phyloP scores from a whole-genome alignment of 2,329 filamentous ascomycete genomes.

The Cladophialophora carrionii region DNA sequence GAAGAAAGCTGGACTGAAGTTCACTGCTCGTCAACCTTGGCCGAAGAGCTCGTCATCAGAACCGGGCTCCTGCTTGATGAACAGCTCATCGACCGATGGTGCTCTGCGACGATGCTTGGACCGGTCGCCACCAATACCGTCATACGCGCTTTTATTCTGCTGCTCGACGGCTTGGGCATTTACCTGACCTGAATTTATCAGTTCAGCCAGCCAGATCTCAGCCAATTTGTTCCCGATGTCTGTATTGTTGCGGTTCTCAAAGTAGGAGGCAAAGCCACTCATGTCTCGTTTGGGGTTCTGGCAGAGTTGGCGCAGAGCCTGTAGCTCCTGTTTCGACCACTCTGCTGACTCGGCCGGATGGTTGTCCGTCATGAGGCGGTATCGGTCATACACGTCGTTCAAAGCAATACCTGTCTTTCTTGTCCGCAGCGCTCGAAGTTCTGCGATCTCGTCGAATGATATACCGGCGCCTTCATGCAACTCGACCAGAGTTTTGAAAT shows the following conservation, averaged over 20 bases:
- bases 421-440: conserved; percentile 25
- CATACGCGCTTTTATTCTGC: not conserved
- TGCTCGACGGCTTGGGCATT: not conserved
- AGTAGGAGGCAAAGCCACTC: conserved; percentile 12
- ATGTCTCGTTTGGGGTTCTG: conserved; percentile 24
- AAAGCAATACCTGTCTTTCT: conserved; percentile 25
- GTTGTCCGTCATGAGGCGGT: conserved; percentile 21
- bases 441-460: conserved; percentile 36
- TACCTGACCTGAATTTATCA: conserved; percentile 3
- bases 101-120: not conserved
- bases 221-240: conserved; percentile 36
- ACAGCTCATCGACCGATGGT: not conserved
- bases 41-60: conserved; percentile 29
- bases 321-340: conserved; percentile 31
- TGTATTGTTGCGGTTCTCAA: conserved; percentile 22
- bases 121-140: not conserved
- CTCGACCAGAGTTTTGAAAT: conserved; percentile 36
- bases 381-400: conserved; percentile 31
- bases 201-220: conserved; percentile 31
- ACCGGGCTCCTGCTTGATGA: conserved; percentile 23
- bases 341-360: conserved; percentile 5
- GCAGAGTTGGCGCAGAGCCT: conserved; percentile 24
- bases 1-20: conserved; percentile 42
- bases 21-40: conserved; percentile 6
- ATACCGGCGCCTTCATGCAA: conserved; percentile 35